phyloP scores from a whole-genome alignment of 2,329 filamentous ascomycete species.

The Zopfia rhizophila region DNA sequence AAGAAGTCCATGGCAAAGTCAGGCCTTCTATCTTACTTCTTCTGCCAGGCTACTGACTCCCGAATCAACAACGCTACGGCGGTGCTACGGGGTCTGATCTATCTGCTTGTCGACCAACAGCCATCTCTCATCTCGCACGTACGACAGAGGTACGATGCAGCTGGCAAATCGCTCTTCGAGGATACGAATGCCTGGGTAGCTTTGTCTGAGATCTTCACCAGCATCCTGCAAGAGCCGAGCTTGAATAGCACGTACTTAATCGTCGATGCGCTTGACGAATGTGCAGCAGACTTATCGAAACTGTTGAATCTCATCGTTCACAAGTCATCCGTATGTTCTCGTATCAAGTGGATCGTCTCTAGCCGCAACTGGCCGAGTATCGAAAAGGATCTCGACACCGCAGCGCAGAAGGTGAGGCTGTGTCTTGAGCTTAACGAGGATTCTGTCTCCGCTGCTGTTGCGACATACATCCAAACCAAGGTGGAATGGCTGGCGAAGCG shows the following conservation, averaged over 20 bases:
- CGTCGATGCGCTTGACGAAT: conserved; percentile 10
- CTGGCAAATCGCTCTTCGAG: too few relatives aligned
- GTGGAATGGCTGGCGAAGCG: conserved; percentile 27
- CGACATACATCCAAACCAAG: conserved; percentile 50
- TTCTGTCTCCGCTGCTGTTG: conserved; percentile 47
- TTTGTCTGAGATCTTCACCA: conserved; percentile 11
- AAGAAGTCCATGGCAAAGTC: too few relatives aligned
- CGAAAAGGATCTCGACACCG: conserved; percentile 37
- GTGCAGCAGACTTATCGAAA: conserved; percentile 18
- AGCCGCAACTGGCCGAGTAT: conserved; percentile 57
- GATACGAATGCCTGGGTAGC: conserved; percentile 4
- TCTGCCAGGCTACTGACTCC: too few relatives aligned
- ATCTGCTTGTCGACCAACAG: too few relatives aligned
- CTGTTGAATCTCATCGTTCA: conserved; percentile 7
- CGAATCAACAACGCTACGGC: too few relatives aligned
- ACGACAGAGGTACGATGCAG: too few relatives aligned
- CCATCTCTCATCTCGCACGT: too few relatives aligned
- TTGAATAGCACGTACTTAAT: neutral
- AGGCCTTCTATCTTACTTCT: too few relatives aligned
- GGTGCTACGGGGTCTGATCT: too few relatives aligned
- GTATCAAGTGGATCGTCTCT: conserved; percentile 30
- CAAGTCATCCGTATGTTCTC: conserved; percentile 39
- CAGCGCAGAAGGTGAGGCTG: conserved; percentile 31
- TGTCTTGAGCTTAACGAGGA: conserved; percentile 47
- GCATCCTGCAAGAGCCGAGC: conserved; percentile 45